These are phyloP conservation scores for Tulasnella sp. DNA, from an alignment of 768 basidiomycete genomes.

Conservation along the genomic window DNA sequence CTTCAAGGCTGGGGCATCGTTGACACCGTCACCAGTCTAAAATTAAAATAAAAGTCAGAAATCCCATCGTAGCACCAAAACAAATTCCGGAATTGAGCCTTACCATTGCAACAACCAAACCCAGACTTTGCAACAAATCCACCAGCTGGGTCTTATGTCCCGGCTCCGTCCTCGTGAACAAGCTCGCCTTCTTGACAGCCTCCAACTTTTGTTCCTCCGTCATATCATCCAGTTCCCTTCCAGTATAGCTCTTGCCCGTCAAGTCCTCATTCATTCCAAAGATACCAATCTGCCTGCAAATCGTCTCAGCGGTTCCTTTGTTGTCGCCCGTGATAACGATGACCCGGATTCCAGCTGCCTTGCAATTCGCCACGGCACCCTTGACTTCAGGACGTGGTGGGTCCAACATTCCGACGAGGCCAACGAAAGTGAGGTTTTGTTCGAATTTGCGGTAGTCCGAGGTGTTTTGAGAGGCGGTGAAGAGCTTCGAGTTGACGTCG, in stretches of 20 bases:
- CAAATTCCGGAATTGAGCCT: slow-evolving; percentile 11
- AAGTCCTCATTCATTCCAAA: slow-evolving; percentile 81
- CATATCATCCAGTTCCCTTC: slow-evolving; percentile 80
- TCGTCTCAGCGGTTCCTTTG: slow-evolving; percentile 95
- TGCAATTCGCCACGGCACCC: slow-evolving; percentile 80
- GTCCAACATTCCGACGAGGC: slow-evolving; percentile 94
- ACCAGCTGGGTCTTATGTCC: slow-evolving; percentile 92
- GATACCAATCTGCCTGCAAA: slow-evolving; percentile 92
- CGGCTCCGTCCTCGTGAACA: slow-evolving; percentile 93
- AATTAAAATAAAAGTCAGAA: slow-evolving; percentile 8
- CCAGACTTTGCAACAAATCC: slow-evolving; percentile 83
- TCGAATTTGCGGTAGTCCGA: slow-evolving; percentile 87
- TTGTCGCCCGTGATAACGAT: slow-evolving; percentile 98
- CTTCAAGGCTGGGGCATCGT: slow-evolving; percentile 94
- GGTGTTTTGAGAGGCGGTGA: slow-evolving; percentile 48
- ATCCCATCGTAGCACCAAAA: slow-evolving; percentile 7
- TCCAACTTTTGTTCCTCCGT: slow-evolving; percentile 69
- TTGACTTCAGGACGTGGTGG: slow-evolving; percentile 93
- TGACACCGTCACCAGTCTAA: slow-evolving; percentile 94
- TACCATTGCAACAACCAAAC: slow-evolving; percentile 93
- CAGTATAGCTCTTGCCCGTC: slow-evolving; percentile 93
- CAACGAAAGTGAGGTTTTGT: slow-evolving; percentile 85
- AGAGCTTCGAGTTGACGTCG: slow-evolving; percentile 71
- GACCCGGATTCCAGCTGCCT: slow-evolving; percentile 87
- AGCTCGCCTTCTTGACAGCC: slow-evolving; percentile 77